A percentile compares a stretch with the other conserved stretches of the same genome.
Conservation (phyloP, 768 basidiomycete species). For the Clitopilus passeckerianus region DNA sequence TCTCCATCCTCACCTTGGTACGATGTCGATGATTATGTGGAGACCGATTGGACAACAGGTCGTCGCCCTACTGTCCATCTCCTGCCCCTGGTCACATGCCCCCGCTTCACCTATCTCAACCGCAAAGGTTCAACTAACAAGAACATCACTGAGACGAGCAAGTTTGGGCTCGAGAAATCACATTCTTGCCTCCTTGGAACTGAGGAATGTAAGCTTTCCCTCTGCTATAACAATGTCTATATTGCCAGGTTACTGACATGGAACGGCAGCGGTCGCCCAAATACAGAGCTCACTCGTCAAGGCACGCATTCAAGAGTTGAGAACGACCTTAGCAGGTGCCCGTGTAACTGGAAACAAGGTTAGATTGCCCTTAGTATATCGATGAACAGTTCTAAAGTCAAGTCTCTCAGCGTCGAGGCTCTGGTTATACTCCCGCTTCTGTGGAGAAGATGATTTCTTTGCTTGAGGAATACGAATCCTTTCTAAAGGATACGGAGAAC, state of each 20-base stretch:
- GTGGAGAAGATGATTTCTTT: slow-evolving; percentile 49
- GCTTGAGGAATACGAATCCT: slow-evolving; percentile 55
- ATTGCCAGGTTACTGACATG: slow-evolving; percentile 5
- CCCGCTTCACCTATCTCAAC: slow-evolving; percentile 80
- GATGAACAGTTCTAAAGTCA: not conserved
- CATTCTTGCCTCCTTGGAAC: slow-evolving; percentile 78
- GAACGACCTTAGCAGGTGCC: slow-evolving; percentile 6
- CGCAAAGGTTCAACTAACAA: slow-evolving; percentile 40
- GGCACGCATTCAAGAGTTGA: slow-evolving; percentile 49
- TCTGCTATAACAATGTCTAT: not conserved
- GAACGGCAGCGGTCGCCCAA: slow-evolving; percentile 48
- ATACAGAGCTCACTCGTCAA: slow-evolving; percentile 61
- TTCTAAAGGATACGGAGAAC: slow-evolving; percentile 43
- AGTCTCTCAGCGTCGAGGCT: not conserved
- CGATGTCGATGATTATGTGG: slow-evolving; percentile 78
- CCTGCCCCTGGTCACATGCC: slow-evolving; percentile 70
- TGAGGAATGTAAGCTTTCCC: slow-evolving; percentile 48
- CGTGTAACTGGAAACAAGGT: not conserved
- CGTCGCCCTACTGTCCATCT: slow-evolving; percentile 59
- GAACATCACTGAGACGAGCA: slow-evolving; percentile 45
- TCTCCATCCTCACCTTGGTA: slow-evolving; percentile 60
- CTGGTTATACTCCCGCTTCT: slow-evolving; percentile 2
- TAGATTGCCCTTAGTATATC: not conserved
- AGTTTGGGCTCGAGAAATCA: slow-evolving; percentile 83
- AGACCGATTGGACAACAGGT: slow-evolving; percentile 61